Base-by-base conservation (phyloP, 108 stramenopile genomes). In the Mediolabrus comicus region DNA sequence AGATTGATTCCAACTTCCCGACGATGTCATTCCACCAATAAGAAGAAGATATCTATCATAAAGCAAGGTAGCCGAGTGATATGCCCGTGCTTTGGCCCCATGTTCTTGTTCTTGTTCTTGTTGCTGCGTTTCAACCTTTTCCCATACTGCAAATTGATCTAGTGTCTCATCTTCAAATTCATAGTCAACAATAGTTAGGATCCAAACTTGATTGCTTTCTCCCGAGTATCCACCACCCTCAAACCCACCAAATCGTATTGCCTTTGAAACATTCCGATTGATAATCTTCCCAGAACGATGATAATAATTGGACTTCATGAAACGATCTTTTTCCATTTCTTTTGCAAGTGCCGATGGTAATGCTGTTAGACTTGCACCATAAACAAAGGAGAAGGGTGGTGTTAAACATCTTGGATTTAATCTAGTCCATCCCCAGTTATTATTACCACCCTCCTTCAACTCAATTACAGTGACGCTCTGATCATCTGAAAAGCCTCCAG, bases 241-340 rank as follows among this genome's bases (percentile, higher is more conserved):
- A 56, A 88, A 88, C 7, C 87, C 87, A 17, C 87, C 87, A 65
- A 88, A 86, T 17, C 78, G 68, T 12, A 88, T 30, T 17, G 87
- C 87, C 22, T 49, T 49, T 22, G 46, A 17, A 1, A 49, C 46
- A 24, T 49, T 49, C 46, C 9, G 19, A 8, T 49, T 22, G 2
- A 24, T 24, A 3, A 49, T 10, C n/a, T n/a, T n/a, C 1, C 19
- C 46, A 24, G 46, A 22, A 22, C 46, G 46, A 22, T 9, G 4
- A n/a, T n/a, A n/a, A n/a, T n/a, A n/a, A n/a, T n/a, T 41, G 55
- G 19, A 43, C 28, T 11, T 19, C 17, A 56, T 56, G 26, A 17
- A 59, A 24, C 80, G 74, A 56, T 54, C 17, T 34, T 33, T 52
- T 17, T 70, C 68, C 38, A 70, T 52, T 33, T 33, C 33, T 34